Base-by-base conservation (phyloP, 768 basidiomycete genomes). In the Mycena alexandri region DNA sequence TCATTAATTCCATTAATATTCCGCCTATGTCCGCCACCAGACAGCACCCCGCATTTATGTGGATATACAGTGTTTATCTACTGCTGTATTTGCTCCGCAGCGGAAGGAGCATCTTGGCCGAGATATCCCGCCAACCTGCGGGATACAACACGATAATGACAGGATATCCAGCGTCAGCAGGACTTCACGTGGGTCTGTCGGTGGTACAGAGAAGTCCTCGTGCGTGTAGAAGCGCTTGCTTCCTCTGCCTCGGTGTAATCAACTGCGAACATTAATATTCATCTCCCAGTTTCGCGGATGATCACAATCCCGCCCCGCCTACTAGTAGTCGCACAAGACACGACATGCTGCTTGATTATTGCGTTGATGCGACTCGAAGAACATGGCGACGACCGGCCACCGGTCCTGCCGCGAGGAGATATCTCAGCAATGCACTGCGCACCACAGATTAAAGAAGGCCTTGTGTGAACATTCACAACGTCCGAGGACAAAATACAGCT, bases 181-280 rank as follows among this genome's bases (percentile, higher is more conserved):
- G 63, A 22, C 54, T 14, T 48, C 63, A 57, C 63, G 47, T 48
- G 63, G 36, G 29, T 14, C 34, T 13, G 8, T 38, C 33, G 9
- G 1, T 1, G 2, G 55, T 22, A 22, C 24, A 19, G 24, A 42
- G 21, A 42, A 56, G 41, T 10, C 38, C 52, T 16, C 55, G 55
- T 42, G 55, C 55, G n/a, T 24, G 33, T 19, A 34, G 46, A 50
- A 24, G 36, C 38, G 33, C n/a, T 8, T 36, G n/a, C 38, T 38
- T 42, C 22, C 3, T 42, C 48, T 25, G n/a, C 58, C 61, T 55
- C 62, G 62, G 62, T 16, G 53, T 43, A 63, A 63, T 63, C 61
- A 63, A 3, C 29, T 29, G 29, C 29, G 29, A 29, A 6, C 29
- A 6, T 29, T 29, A n/a, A 6, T 29, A 3, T 6, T 6, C 29